phyloP scores from a whole-genome alignment of 306 rosid species.

The Malus orientalis region DNA sequence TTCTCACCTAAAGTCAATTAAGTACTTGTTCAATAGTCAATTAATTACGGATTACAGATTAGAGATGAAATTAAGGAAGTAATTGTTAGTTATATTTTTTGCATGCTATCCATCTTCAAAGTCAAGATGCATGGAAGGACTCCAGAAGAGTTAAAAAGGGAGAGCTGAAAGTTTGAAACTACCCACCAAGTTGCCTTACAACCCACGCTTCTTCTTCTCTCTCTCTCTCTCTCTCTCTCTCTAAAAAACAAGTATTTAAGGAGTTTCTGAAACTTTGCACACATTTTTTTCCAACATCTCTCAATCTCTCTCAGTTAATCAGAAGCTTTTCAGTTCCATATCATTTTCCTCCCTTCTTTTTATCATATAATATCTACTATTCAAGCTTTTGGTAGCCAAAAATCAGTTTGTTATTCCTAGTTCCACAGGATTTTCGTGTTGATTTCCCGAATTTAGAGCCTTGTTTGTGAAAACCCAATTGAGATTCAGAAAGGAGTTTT shows the following conservation, averaged over 20 bases:
- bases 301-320: background rate
- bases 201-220: constrained; percentile 39
- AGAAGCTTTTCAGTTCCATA: constrained; percentile 9
- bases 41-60: background rate
- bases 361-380: background rate
- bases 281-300: constrained; percentile 18
- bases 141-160: constrained; percentile 22
- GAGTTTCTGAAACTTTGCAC: constrained; percentile 12
- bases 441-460: background rate
- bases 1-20: constrained; percentile 1
- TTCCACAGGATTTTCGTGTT: background rate
- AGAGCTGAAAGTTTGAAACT: constrained; percentile 33
- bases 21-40: background rate
- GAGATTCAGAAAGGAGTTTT: background rate
- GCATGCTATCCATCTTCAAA: constrained; percentile 37
- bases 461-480: background rate
- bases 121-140: constrained; percentile 7
- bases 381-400: background rate
- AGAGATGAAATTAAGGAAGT: background rate
- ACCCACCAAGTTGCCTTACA: constrained; percentile 30
- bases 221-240: too few relatives aligned
- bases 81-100: constrained; percentile 18
- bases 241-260: constrained; percentile 26
- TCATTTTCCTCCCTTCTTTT: background rate
- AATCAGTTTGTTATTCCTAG: background rate